phyloP scores from a whole-genome alignment of 176 grass and related monocot species.

The Pontederia paniculata region DNA sequence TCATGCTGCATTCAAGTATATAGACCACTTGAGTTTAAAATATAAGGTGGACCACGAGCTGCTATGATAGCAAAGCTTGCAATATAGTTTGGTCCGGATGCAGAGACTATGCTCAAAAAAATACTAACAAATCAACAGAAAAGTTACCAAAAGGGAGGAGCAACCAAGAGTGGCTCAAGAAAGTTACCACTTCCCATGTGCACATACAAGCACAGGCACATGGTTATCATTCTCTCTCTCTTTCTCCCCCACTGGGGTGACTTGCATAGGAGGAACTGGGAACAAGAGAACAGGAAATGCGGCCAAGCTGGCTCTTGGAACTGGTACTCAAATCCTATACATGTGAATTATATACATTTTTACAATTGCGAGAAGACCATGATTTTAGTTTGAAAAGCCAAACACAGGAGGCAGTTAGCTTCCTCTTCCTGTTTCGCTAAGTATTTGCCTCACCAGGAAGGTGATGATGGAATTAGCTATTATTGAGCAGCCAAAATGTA shows the following conservation, averaged over 20 bases:
- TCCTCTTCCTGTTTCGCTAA: not conserved
- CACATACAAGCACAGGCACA: slow-evolving; percentile 3
- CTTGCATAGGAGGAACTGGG: not conserved
- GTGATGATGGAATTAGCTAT: not conserved
- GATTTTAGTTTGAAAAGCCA: not conserved
- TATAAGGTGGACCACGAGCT: not conserved
- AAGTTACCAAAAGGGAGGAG: not conserved
- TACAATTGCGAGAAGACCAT: not conserved
- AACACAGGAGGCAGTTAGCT: not conserved
- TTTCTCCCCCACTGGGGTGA: not conserved
- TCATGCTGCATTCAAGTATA: not conserved
- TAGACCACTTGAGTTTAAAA: not conserved
- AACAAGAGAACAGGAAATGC: not conserved
- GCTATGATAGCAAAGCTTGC: not conserved
- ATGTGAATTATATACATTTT: not conserved
- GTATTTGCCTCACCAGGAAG: not conserved
- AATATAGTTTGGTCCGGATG: not conserved
- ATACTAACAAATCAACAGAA: not conserved
- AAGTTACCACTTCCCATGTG: not conserved
- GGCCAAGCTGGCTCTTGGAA: not conserved
- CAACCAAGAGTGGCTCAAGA: not conserved
- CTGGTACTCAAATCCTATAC: not conserved
- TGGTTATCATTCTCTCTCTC: not conserved
- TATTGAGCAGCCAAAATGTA: not conserved
- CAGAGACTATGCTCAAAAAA: not conserved